Percentiles rank a stretch among this genome's conserved stretches.
Evolutionary conservation across 2,329 filamentous ascomycete species (phyloP).

Genomic region (Aspergillus oerlinghausenensis): DNA sequence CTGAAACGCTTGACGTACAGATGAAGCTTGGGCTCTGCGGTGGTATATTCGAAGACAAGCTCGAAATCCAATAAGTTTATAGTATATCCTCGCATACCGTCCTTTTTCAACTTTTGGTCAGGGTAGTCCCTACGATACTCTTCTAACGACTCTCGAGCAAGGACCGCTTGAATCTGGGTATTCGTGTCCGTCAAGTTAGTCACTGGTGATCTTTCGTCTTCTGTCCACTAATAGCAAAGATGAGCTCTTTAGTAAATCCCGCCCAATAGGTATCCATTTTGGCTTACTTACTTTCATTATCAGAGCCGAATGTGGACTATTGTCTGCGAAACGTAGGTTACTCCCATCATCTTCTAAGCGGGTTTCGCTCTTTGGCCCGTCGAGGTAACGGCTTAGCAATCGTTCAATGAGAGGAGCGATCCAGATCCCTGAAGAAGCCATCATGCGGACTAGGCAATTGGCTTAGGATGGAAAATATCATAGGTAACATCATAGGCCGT

Average conservation of each 20-base stretch:
- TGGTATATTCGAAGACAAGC: conserved; percentile 30
- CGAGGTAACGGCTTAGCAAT: conserved; percentile 18
- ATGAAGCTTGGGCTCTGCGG: conserved; percentile 17
- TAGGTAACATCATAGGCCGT: conserved; percentile 1
- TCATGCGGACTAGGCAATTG: conserved; percentile 15
- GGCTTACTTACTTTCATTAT: conserved; percentile 26
- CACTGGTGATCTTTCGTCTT: conserved; percentile 11
- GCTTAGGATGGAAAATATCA: background rate
- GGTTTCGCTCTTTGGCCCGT: conserved; percentile 8
- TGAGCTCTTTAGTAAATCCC: conserved; percentile 3
- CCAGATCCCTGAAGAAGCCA: conserved; percentile 22
- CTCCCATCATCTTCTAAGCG: conserved; percentile 31
- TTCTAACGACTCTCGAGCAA: conserved; percentile 24
- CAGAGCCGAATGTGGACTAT: conserved; percentile 15
- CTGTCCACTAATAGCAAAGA: conserved; percentile 21
- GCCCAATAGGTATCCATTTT: background rate
- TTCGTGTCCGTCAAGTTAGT: conserved; percentile 32
- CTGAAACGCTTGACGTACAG: conserved; percentile 23
- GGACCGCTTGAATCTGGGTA: conserved; percentile 30
- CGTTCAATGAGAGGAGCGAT: conserved; percentile 21
- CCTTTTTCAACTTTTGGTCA: conserved; percentile 2
- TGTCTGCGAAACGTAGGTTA: conserved; percentile 26
- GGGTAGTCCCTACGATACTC: conserved; percentile 16
- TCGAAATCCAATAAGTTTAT: conserved; percentile 32
- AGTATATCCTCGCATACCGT: conserved; percentile 20